Conservation (phyloP, 495 filamentous ascomycete species). For the Podospora didyma region DNA sequence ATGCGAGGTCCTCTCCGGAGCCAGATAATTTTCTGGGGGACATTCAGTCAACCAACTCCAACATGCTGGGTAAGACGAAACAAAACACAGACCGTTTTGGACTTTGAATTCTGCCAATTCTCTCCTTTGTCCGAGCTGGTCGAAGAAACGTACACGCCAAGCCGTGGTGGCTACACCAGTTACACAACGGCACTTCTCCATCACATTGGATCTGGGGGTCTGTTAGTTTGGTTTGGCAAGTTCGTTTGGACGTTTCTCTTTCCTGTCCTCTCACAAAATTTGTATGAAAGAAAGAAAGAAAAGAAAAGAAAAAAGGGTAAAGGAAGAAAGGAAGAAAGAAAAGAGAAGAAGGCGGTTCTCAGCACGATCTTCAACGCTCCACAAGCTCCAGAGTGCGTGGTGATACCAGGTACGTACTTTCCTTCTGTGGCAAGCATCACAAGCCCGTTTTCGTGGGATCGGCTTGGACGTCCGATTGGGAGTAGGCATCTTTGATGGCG, state of each 20-base stretch:
- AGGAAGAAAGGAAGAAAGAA: neutral
- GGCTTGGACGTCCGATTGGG: too few relatives aligned
- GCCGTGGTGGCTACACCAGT: constrained; percentile 52
- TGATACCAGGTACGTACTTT: too few relatives aligned
- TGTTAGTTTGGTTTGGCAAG: neutral
- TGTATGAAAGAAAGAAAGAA: neutral
- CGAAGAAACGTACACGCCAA: constrained; percentile 46
- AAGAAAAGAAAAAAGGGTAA: neutral
- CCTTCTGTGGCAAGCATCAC: constrained; percentile 47
- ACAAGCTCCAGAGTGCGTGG: too few relatives aligned
- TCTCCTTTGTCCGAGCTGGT: constrained; percentile 26
- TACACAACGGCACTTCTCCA: constrained; percentile 35
- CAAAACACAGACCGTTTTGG: too few relatives aligned
- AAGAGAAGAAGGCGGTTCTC: too few relatives aligned
- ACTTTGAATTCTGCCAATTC: too few relatives aligned
- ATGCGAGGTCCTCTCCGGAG: too few relatives aligned
- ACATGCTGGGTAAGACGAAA: too few relatives aligned
- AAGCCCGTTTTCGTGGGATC: constrained; percentile 39
- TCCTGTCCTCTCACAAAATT: neutral
- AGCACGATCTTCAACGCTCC: too few relatives aligned
- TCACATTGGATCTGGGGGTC: constrained; percentile 51
- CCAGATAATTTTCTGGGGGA: too few relatives aligned
- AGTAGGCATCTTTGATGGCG: too few relatives aligned
- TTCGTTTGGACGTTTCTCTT: neutral
- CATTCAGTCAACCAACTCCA: too few relatives aligned